Conservation (phyloP, 257 asterid genomes). For the Penstemon newberryi region DNA sequence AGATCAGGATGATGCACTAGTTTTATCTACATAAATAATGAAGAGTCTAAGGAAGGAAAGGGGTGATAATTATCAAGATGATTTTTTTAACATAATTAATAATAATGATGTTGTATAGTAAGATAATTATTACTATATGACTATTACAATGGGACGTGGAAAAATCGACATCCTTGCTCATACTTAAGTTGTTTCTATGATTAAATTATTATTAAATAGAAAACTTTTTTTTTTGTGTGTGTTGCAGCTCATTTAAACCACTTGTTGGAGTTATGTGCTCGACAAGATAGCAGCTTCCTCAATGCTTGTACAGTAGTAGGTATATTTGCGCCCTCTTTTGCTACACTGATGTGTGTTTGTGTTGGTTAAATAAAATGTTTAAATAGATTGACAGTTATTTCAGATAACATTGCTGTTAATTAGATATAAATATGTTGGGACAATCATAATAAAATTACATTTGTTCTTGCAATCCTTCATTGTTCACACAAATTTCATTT, state of each 20-base stretch:
- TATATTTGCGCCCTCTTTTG: constrained; percentile 38
- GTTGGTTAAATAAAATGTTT: constrained; percentile 2
- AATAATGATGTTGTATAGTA: no score
- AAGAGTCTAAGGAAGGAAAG: no score
- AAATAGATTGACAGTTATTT: not conserved
- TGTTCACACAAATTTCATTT: constrained; percentile 19
- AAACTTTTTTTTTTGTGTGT: constrained; percentile 24
- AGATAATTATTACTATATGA: no score
- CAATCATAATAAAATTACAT: not conserved
- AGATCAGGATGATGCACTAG: no score
- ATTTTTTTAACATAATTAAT: no score
- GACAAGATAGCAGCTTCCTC: constrained; percentile 53
- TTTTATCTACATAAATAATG: no score
- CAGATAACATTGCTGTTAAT: not conserved
- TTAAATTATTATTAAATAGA: constrained; percentile 12
- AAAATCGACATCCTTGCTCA: no score
- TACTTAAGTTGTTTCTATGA: constrained; percentile 6
- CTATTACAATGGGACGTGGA: no score
- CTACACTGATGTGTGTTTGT: constrained; percentile 4
- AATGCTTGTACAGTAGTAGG: constrained; percentile 77
- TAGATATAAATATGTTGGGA: not conserved
- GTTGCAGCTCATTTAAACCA: constrained; percentile 96
- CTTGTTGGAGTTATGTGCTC: constrained; percentile 66
- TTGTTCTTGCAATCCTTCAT: constrained; percentile 5
- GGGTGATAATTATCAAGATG: no score